Evolutionary conservation across 208 protist species (phyloP), one percentile per base, ranked within the genome.

Genomic region (Porcisia hertigi): DNA sequence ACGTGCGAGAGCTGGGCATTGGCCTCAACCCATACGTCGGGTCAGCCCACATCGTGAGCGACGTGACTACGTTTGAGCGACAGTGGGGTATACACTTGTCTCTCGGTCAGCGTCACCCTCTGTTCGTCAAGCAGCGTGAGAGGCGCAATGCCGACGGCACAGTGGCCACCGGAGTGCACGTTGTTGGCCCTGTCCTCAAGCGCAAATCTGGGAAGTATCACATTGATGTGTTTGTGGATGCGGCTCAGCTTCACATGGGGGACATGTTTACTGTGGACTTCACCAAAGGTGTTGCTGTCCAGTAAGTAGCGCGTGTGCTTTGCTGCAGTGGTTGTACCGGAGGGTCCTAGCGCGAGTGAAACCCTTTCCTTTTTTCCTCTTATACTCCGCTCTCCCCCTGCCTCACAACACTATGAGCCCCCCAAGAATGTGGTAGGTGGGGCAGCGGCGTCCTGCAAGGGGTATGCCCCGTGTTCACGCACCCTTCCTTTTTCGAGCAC

Each of bases 41-140:
- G 23, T 84, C 79, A n/a, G 18, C 77, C 16, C 90, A 93, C 80
- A 78, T 95, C n/a, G 75, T 98, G 41, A 92, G 78, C 52, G 94
- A 98, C 69, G 94, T 98, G 49, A 96, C 94, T 30, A 92, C 91
- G 36, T 98, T 98, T 76, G 94, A 98, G 87, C 84, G 94, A 12
- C 94, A 98, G 83, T 95, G 90, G 84, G 94, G 94, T 45, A 85
- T 98, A 41, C 94, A 98, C 81, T 65, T 98, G 65, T 95, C 89
- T 39, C 85, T 98, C 20, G 94, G 94, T 1, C 92, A 95, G 83
- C 87, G 92, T 16, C 94, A 98, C 76, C 92, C 94, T 5, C 84
- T 98, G 16, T 98, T 96, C 79, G 90, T 94, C 12, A 98, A 98
- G 81, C 92, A 95, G 82, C 59, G 74, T 20, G 83, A 77, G 39